Evolutionary conservation across 208 protist species (phyloP).

Genomic region (Crithidia sp.): DNA sequence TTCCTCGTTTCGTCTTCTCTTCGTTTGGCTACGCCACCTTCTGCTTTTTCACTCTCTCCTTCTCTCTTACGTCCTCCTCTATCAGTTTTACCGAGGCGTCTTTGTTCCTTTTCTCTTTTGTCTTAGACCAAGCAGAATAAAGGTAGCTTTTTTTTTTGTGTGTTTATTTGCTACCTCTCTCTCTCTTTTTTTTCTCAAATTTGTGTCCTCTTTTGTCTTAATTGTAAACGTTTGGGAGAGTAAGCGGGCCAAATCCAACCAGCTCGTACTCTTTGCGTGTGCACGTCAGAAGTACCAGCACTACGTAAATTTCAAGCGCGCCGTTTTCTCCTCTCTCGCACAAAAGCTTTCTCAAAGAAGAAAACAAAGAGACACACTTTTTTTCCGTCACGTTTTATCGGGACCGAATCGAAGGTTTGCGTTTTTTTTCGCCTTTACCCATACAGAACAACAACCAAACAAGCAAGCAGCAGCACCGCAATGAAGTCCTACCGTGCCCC

Average conservation of each 20-base stretch:
- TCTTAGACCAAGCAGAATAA: not conserved
- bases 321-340: not conserved
- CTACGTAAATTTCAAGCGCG: too few species aligned
- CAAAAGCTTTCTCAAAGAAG: slow-evolving; percentile 1
- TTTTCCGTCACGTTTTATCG: not conserved
- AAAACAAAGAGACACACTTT: not conserved
- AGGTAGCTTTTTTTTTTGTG: not conserved
- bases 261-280: too few species aligned
- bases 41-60: slow-evolving; percentile 13
- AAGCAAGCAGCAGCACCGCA: not conserved
- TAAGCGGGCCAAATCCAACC: too few species aligned
- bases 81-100: not conserved
- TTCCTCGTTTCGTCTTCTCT: not conserved
- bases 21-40: not conserved
- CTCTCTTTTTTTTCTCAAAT: too few species aligned
- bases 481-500: slow-evolving; percentile 62
- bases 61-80: not conserved
- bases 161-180: too few species aligned
- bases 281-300: too few species aligned
- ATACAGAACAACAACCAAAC: not conserved
- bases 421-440: not conserved
- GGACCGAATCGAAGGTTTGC: too few species aligned
- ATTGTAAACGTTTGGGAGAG: too few species aligned
- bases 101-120: slow-evolving; percentile 14
- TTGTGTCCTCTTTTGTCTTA: too few species aligned